A percentile compares a stretch with the other conserved stretches of the same genome.
Evolutionary conservation across 768 basidiomycete species (phyloP).

Genomic region (Termitomyces sp.): DNA sequence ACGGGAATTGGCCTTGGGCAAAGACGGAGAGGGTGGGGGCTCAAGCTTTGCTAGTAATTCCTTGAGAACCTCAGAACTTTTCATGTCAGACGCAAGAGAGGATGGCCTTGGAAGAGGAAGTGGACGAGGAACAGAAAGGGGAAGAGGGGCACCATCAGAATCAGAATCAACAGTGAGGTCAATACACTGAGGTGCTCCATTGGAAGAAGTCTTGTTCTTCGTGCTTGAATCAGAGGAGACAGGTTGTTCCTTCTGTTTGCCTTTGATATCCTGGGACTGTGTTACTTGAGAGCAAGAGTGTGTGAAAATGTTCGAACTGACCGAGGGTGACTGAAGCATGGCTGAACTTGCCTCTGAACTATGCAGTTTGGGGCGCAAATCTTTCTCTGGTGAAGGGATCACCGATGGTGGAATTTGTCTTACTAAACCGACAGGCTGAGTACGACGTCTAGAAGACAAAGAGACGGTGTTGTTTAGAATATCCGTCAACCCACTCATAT

Average conservation of each 20-base stretch:
- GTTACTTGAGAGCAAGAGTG: not conserved
- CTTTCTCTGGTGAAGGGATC: not conserved
- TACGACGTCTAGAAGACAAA: not conserved
- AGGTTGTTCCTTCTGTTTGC: not conserved
- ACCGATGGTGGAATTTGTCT: not conserved
- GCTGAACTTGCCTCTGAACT: not conserved
- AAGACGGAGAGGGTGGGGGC: not conserved
- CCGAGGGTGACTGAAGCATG: not conserved
- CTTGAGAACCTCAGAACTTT: not conserved
- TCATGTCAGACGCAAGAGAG: not conserved
- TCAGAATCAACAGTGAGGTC: constrained; percentile 11
- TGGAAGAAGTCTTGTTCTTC: not conserved
- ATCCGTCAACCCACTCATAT: constrained; percentile 9
- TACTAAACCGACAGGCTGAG: not conserved
- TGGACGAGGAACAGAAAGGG: not conserved
- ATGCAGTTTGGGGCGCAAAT: not conserved
- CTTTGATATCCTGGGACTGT: not conserved
- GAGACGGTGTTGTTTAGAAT: not conserved
- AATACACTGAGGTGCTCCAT: not conserved
- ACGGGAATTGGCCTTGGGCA: not conserved
- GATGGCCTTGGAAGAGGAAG: not conserved
- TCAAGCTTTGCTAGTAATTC: not conserved
- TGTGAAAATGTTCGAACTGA: not conserved
- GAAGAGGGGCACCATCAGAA: not conserved
- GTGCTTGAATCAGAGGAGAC: not conserved